phyloP scores from a whole-genome alignment of 2,329 filamentous ascomycete genomes.

The Penicillium sp. region DNA sequence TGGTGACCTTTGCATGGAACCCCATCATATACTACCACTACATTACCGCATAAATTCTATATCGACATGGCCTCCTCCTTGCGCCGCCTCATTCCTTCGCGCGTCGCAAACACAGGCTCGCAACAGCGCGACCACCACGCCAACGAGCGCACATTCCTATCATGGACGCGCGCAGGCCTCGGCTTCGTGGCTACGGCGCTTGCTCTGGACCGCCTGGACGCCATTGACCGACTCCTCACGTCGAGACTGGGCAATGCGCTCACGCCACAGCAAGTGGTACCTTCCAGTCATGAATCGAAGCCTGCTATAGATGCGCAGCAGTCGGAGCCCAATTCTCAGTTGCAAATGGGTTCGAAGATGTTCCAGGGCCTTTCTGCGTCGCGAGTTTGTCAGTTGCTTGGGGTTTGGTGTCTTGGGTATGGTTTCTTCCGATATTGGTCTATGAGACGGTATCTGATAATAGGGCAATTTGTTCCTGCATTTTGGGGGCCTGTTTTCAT shows the following conservation, averaged over 20 bases:
- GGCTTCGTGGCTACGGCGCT: slow-evolving; percentile 31
- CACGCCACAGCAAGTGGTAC: background rate
- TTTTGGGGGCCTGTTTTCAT: slow-evolving; percentile 31
- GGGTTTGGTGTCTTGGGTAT: slow-evolving; percentile 28
- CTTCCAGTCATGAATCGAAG: background rate
- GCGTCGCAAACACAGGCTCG: slow-evolving; percentile 27
- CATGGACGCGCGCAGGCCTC: slow-evolving; percentile 32
- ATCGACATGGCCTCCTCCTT: slow-evolving; percentile 13
- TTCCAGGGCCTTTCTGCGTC: slow-evolving; percentile 11
- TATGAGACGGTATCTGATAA: slow-evolving; percentile 22
- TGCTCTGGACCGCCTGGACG: slow-evolving; percentile 25
- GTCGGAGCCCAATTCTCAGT: background rate
- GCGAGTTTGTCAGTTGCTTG: slow-evolving; percentile 23
- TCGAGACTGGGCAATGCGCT: slow-evolving; percentile 8
- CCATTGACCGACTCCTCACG: slow-evolving; percentile 26
- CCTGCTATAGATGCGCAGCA: background rate
- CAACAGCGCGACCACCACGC: slow-evolving; percentile 33
- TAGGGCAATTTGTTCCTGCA: slow-evolving; percentile 26
- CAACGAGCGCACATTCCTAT: slow-evolving; percentile 33
- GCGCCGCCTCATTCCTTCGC: slow-evolving; percentile 22
- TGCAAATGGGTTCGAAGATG: background rate
- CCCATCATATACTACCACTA: background rate
- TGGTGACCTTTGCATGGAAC: background rate
- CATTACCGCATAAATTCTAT: background rate
- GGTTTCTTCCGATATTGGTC: slow-evolving; percentile 27